Conservation (phyloP, 176 grass and related monocot species). For the Triticum dicoccoides region DNA sequence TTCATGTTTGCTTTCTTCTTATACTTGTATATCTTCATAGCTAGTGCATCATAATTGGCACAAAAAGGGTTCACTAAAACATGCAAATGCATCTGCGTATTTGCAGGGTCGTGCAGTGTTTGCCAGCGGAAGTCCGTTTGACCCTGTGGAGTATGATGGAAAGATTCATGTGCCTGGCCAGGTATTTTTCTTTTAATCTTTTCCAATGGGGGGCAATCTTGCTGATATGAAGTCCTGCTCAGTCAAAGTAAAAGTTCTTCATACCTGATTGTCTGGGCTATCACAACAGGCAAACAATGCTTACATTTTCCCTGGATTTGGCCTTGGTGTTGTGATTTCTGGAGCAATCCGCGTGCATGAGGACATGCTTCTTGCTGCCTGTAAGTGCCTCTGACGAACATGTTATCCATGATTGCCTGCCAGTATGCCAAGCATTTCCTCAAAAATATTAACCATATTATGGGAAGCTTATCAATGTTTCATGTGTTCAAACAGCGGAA, state of each 20-base stretch:
- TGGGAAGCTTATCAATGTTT: neutral
- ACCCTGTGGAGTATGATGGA: constrained; percentile 71
- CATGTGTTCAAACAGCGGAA: constrained; percentile 55
- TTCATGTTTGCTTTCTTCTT: neutral
- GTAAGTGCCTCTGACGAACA: constrained; percentile 53
- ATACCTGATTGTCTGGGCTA: constrained; percentile 23
- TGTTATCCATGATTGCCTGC: neutral
- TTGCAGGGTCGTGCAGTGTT: constrained; percentile 82
- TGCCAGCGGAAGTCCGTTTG: constrained; percentile 99
- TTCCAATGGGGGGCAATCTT: neutral
- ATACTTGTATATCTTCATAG: neutral
- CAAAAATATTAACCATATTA: neutral
- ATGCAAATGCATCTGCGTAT: constrained; percentile 11
- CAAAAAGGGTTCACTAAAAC: neutral
- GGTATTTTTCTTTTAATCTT: constrained; percentile 47
- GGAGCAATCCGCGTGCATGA: constrained; percentile 89
- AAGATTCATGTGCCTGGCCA: constrained; percentile 79
- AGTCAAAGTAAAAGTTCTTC: neutral
- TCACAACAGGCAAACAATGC: constrained; percentile 85
- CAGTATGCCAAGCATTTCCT: neutral
- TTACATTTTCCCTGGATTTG: constrained; percentile 97
- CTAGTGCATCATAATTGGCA: constrained; percentile 1
- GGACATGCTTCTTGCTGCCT: constrained; percentile 96
- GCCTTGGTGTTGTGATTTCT: constrained; percentile 83
- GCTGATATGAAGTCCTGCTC: neutral